Evolutionary conservation across 169 alveolate genomes (phyloP).

Genomic region (Eimeria sp.): DNA sequence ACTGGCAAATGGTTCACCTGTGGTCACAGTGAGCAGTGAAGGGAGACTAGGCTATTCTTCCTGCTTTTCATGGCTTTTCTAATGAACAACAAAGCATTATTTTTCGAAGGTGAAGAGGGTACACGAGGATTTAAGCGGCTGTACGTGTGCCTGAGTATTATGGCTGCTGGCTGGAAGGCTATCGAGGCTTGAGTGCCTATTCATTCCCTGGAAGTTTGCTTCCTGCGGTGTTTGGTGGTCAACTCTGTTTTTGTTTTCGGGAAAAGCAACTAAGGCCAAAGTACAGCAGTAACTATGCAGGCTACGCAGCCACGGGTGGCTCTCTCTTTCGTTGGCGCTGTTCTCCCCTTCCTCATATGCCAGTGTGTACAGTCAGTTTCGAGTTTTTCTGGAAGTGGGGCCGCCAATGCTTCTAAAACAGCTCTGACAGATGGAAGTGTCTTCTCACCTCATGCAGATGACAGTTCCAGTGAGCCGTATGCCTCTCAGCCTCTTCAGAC

Average conservation of each 20-base stretch:
- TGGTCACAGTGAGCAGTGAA: neutral
- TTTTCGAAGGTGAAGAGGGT: neutral
- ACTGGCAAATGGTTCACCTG: constrained; percentile 2
- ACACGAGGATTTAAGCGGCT: neutral
- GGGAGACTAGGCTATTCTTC: neutral
- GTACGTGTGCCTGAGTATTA: neutral
- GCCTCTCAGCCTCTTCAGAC: neutral
- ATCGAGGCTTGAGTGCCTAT: constrained; percentile 10
- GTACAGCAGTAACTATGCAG: neutral
- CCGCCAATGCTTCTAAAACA: neutral
- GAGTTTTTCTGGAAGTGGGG: neutral
- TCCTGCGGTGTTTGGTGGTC: neutral
- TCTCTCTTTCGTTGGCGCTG: neutral
- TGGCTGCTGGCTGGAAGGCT: neutral
- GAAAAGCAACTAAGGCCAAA: neutral
- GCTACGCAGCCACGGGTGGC: neutral
- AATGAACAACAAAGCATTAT: neutral
- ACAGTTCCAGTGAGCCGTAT: neutral
- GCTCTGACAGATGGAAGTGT: neutral
- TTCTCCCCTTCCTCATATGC: neutral
- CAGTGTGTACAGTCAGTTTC: constrained; percentile 11
- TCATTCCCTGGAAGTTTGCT: neutral
- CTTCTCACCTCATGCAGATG: neutral
- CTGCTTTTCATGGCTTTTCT: constrained; percentile 3
- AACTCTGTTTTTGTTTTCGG: neutral